phyloP scores from a whole-genome alignment of 768 basidiomycete genomes.

The Pluteus cervinus region DNA sequence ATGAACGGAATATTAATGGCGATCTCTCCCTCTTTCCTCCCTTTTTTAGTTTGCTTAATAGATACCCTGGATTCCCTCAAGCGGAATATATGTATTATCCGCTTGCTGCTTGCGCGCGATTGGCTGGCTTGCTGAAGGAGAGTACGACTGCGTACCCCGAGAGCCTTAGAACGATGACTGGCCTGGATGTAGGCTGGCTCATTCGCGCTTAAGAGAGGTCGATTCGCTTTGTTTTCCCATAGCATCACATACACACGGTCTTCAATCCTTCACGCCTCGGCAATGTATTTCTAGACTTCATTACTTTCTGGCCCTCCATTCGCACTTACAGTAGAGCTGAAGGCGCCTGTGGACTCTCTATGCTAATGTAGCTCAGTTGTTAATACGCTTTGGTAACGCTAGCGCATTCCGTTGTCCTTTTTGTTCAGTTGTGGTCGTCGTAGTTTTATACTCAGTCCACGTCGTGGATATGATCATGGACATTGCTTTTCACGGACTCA shows the following conservation, averaged over 20 bases:
- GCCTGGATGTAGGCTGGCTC: constrained; percentile 79
- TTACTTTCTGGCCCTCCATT: too few relatives aligned
- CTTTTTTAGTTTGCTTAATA: constrained; percentile 45
- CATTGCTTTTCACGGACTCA: too few relatives aligned
- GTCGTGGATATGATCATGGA: too few relatives aligned
- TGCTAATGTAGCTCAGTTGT: too few relatives aligned
- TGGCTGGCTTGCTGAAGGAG: constrained; percentile 67
- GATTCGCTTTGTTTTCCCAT: background rate
- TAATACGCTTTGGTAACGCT: too few relatives aligned
- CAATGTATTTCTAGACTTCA: constrained; percentile 1
- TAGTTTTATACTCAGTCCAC: too few relatives aligned
- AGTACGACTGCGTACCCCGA: constrained; percentile 76
- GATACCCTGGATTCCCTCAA: constrained; percentile 79
- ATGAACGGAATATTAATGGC: too few relatives aligned
- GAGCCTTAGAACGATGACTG: constrained; percentile 72
- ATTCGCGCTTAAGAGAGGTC: constrained; percentile 20
- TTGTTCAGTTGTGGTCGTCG: too few relatives aligned
- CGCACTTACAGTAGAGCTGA: too few relatives aligned
- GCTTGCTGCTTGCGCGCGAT: constrained; percentile 62
- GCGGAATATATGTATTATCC: constrained; percentile 89
- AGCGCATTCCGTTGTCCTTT: too few relatives aligned
- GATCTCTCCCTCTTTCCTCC: constrained; percentile 5
- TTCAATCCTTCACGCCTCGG: background rate
- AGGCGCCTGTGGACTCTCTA: too few relatives aligned
- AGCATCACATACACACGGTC: background rate